phyloP scores from a whole-genome alignment of 371 early-diverging fungal species.

The Phascolomyces articulosus region DNA sequence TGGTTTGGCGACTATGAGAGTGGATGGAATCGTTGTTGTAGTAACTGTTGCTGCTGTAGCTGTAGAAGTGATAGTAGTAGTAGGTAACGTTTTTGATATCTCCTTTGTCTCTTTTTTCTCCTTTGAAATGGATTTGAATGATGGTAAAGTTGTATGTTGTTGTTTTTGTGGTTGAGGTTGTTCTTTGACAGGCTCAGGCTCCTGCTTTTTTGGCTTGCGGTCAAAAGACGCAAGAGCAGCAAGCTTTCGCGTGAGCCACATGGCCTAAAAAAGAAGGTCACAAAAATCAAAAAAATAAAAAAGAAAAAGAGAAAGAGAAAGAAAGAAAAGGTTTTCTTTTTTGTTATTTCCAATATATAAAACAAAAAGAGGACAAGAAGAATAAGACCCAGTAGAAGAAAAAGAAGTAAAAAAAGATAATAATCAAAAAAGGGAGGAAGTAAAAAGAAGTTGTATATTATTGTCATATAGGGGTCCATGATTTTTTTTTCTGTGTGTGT shows the following conservation, averaged over 20 bases:
- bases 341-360: neutral
- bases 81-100: neutral
- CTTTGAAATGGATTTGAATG: too few relatives aligned
- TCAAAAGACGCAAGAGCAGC: conserved; percentile 25
- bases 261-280: conserved; percentile 21
- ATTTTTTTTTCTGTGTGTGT: neutral
- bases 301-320: conserved; percentile 11
- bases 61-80: neutral
- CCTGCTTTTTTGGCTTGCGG: conserved; percentile 15
- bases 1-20: too few relatives aligned
- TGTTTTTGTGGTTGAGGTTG: neutral
- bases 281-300: conserved; percentile 10
- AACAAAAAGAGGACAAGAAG: conserved; percentile 14
- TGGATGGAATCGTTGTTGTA: too few relatives aligned
- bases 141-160: neutral
- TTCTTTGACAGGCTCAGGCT: conserved; percentile 2
- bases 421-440: neutral
- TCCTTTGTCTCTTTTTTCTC: neutral
- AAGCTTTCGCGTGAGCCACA: conserved; percentile 43
- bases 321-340: conserved; percentile 10
- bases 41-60: neutral
- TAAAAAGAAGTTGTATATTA: neutral
- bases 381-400: neutral
- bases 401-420: conserved; percentile 7
- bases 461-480: neutral